These are phyloP conservation scores for Backusella mclennaniae DNA, from an alignment of 192 early-diverging fungal genomes.

Conservation along the genomic window DNA sequence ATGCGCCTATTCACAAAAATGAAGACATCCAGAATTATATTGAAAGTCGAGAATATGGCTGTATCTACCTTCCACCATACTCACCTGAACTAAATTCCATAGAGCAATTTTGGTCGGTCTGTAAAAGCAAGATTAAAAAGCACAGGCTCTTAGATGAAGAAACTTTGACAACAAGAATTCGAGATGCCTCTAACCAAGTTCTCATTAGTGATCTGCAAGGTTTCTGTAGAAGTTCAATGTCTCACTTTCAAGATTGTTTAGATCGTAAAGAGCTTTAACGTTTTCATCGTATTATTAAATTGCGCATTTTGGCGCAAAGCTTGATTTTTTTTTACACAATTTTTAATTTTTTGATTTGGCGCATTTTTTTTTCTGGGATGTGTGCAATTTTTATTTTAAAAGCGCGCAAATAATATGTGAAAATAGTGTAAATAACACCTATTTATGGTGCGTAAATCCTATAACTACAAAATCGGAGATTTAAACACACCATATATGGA, in stretches of 20 bases:
- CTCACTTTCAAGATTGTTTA: neutral
- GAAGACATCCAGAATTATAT: neutral
- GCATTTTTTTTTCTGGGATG: no score
- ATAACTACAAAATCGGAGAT: no score
- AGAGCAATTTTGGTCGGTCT: constrained; percentile 25
- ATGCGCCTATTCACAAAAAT: constrained; percentile 3
- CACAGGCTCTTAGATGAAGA: constrained; percentile 1
- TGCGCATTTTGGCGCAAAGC: no score
- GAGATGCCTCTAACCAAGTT: neutral
- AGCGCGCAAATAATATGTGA: no score
- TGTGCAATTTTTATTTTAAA: no score
- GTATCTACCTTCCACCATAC: constrained; percentile 21
- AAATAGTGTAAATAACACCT: no score
- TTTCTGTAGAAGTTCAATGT: neutral
- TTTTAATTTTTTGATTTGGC: no score
- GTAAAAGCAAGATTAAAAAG: constrained; percentile 3
- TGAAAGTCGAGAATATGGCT: neutral
- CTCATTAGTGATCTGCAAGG: neutral
- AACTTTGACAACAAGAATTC: neutral
- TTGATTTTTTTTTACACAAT: no score
- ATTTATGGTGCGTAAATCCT: no score
- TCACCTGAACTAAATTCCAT: constrained; percentile 25
- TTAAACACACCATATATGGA: no score
- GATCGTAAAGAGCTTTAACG: neutral
- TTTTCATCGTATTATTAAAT: no score